Conservation (phyloP, 1,284 basidiomycete genomes). For the Chiua sp. region DNA sequence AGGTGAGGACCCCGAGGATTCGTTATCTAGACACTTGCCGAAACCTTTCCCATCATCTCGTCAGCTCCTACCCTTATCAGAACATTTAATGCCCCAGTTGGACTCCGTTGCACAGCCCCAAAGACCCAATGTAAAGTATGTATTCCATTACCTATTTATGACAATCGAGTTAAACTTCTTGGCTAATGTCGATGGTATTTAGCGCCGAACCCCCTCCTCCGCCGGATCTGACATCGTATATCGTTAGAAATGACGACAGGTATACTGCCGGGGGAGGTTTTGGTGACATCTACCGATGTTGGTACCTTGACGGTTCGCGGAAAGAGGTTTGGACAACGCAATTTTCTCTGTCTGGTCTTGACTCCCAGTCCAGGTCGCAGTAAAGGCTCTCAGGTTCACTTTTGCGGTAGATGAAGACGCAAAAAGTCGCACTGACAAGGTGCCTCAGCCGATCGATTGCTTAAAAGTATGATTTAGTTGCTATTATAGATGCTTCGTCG, state of each 20-base stretch:
- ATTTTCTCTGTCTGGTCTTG: neutral
- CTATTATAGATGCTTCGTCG: constrained; percentile 3
- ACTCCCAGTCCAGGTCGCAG: neutral
- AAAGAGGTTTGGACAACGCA: neutral
- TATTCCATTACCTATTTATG: too few relatives aligned
- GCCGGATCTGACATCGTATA: neutral
- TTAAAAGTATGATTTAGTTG: too few relatives aligned
- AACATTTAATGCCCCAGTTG: too few relatives aligned
- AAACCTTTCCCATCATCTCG: too few relatives aligned
- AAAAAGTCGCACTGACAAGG: neutral
- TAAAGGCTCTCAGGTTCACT: neutral
- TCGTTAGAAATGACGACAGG: neutral
- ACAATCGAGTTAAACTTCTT: too few relatives aligned
- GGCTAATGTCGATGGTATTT: too few relatives aligned
- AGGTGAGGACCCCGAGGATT: too few relatives aligned
- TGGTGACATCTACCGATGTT: neutral
- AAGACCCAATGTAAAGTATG: too few relatives aligned
- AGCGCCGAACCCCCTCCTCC: neutral
- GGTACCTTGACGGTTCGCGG: neutral
- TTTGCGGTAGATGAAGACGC: neutral
- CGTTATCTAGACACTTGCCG: too few relatives aligned
- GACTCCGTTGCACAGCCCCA: too few relatives aligned
- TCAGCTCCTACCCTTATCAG: too few relatives aligned
- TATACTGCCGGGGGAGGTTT: neutral
- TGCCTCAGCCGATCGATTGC: neutral